Base-by-base conservation (phyloP, 495 filamentous ascomycete genomes). In the Barbatosphaeria neglecta region DNA sequence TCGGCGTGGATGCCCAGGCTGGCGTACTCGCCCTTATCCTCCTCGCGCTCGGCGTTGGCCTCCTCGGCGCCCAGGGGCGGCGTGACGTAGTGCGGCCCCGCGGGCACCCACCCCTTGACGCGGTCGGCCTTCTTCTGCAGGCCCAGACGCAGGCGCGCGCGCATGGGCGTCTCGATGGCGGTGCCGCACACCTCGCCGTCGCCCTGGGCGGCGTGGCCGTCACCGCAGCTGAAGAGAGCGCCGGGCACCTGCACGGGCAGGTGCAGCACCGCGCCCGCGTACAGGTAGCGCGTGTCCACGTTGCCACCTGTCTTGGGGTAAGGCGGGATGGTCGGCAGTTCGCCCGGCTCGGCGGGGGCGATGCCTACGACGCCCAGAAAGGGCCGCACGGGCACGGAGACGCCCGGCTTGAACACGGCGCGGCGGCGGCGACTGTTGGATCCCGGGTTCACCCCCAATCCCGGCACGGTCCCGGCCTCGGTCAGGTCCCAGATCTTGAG, bases 191-290 rank as follows among this genome's bases (percentile, higher is more conserved):
- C 69, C 49, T 76, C 72, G 19, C 72, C 72, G 44, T 72, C 67
- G n/a, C 72, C 72, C 48, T 76, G 70, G 0, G 71, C 70, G 5
- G 72, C 72, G 43, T 76, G 72, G n/a, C 72, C 72, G 44, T 76
- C 72, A 28, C 72, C 72, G 48, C 70, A 74, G 56, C 66, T 70
- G 53, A 76, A 74, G 7, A 73, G 56, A 7, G 69, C 72, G n/a
- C 72, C 72, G 24, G 56, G 49, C 0, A 68, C 69, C 41, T 71
- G 65, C 1, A 76, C 65, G 15, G 72, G 70, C 0, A 76, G 61
- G 53, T 67, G 73, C 28, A 76, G 59, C 16, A 52, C 54, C 0
- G 66, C 62, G 2, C 72, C 72, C 15, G 62, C 60, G n/a, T 58
- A 63, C 20, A 73, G 55, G 45, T 72, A 63, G 15, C 67, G 67